Evolutionary conservation across 177 flowering plant species (phyloP).

Genomic region (Vitis hybrid): DNA sequence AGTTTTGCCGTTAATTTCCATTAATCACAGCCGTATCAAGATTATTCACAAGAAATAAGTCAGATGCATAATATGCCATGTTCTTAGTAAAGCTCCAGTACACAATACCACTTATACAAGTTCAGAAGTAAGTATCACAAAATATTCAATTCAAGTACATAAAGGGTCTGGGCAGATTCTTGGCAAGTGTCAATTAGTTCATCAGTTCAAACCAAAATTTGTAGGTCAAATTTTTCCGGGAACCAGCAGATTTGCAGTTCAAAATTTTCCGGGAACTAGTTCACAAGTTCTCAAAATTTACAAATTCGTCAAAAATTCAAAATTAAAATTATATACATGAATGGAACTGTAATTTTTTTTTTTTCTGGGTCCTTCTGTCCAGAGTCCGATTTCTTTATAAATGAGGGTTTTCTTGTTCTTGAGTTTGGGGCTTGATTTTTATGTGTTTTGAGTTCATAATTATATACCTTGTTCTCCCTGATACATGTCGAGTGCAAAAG

Average conservation of each 20-base stretch:
- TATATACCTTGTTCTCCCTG: constrained; percentile 93
- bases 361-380: not conserved
- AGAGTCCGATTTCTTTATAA: not conserved
- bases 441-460: constrained; percentile 6
- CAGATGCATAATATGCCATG: not conserved
- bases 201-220: not conserved
- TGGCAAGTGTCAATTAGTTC: not conserved
- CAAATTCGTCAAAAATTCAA: not conserved
- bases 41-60: not conserved
- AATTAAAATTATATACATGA: not conserved
- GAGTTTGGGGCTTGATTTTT: not conserved
- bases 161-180: not conserved
- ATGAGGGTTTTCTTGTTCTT: not conserved
- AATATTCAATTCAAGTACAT: not conserved
- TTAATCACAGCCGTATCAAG: not conserved
- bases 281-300: not conserved
- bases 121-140: not conserved
- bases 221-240: not conserved
- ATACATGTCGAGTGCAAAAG: constrained; percentile 81
- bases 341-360: not conserved
- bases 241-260: not conserved
- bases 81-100: not conserved
- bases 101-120: constrained; percentile 1
- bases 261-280: not conserved
- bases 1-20: no score